Conservation (phyloP, 225 moss, liverwort and hornwort species). For the Lunularia cruciata region DNA sequence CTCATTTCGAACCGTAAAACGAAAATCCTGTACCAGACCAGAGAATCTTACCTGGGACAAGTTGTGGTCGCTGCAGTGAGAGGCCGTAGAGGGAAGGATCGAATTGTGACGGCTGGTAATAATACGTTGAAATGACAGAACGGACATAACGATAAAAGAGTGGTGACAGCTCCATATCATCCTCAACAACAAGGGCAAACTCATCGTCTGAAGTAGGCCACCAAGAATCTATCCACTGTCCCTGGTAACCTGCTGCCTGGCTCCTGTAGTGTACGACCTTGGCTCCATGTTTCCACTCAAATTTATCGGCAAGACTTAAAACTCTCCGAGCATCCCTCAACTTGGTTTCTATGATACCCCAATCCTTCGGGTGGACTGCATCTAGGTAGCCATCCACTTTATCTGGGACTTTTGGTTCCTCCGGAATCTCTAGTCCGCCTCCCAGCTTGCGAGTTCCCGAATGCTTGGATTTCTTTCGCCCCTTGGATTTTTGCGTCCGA, state of each 20-base stretch:
- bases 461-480: conserved; percentile 5
- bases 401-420: conserved; percentile 27
- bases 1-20: too few species aligned
- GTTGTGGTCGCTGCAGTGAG: conserved; percentile 79
- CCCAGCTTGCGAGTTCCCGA: neutral
- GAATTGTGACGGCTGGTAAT: conserved; percentile 71
- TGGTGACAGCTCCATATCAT: conserved; percentile 82
- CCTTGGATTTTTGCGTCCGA: conserved; percentile 18
- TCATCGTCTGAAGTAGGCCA: conserved; percentile 84
- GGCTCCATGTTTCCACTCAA: conserved; percentile 71
- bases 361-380: conserved; percentile 35
- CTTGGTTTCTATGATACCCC: conserved; percentile 42
- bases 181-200: conserved; percentile 87
- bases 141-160: conserved; percentile 89
- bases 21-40: too few species aligned
- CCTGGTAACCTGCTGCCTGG: conserved; percentile 69
- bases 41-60: conserved; percentile 71
- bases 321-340: conserved; percentile 61
- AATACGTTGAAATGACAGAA: conserved; percentile 76
- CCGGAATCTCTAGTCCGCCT: conserved; percentile 1
- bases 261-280: conserved; percentile 94
- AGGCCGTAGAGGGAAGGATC: conserved; percentile 77
- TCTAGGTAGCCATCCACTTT: conserved; percentile 27
- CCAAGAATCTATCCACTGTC: conserved; percentile 96
- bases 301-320: conserved; percentile 59